phyloP scores from a whole-genome alignment of 1,284 basidiomycete genomes.

The Phlebopus sp. region DNA sequence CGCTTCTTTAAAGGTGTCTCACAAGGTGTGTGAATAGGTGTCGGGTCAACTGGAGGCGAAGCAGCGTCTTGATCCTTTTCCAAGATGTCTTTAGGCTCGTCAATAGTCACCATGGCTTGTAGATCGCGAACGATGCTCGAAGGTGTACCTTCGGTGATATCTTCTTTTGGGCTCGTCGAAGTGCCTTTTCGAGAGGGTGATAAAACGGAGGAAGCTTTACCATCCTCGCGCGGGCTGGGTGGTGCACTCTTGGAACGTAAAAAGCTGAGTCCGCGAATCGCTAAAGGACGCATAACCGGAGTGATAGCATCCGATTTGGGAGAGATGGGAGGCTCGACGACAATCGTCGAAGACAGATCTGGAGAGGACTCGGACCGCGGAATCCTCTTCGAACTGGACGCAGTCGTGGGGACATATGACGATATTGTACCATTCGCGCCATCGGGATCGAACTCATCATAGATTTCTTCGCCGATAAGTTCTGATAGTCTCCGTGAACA shows the following conservation, averaged over 20 bases:
- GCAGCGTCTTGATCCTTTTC: neutral
- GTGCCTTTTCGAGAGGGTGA: conserved; percentile 8
- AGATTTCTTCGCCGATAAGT: conserved; percentile 87
- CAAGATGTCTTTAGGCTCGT: conserved; percentile 4
- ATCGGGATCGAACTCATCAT: conserved; percentile 81
- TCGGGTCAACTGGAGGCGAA: conserved; percentile 4
- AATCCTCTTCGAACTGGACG: conserved; percentile 19
- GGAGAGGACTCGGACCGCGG: conserved; percentile 20
- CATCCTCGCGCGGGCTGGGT: conserved; percentile 40
- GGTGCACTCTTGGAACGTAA: conserved; percentile 60
- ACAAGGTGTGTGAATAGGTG: neutral
- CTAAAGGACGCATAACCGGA: conserved; percentile 42
- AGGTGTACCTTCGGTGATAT: neutral
- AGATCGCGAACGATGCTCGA: neutral
- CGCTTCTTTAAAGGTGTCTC: conserved; percentile 15
- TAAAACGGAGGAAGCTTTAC: conserved; percentile 13
- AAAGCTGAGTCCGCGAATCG: conserved; percentile 46
- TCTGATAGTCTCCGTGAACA: conserved; percentile 42
- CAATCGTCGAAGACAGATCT: conserved; percentile 30
- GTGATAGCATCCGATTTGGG: conserved; percentile 23
- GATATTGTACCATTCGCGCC: conserved; percentile 59
- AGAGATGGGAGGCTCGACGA: conserved; percentile 9
- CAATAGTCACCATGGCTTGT: neutral
- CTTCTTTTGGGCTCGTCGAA: neutral
- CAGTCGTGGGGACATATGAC: conserved; percentile 50